Conservation (phyloP, 805 yeast species). For the Candida pseudofarinosa region DNA sequence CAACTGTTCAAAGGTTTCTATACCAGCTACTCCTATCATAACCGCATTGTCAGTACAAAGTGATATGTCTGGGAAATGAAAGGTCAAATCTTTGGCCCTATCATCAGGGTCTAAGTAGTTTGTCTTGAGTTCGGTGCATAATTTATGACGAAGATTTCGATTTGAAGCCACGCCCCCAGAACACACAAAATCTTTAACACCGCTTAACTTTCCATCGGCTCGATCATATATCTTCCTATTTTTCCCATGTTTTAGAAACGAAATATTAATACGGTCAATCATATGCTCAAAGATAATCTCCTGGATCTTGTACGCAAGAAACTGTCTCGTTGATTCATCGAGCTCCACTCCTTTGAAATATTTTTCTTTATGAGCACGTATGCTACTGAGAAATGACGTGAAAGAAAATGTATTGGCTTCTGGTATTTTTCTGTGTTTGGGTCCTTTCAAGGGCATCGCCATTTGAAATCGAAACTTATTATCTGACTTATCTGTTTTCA, state of each 20-base stretch:
- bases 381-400: slow-evolving; percentile 64
- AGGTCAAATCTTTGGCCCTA: slow-evolving; percentile 15
- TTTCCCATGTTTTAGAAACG: slow-evolving; percentile 32
- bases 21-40: slow-evolving; percentile 98
- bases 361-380: slow-evolving; percentile 29
- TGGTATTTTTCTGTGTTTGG: slow-evolving; percentile 26
- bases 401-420: slow-evolving; percentile 55
- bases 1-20: slow-evolving; percentile 68
- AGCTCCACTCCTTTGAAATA: slow-evolving; percentile 8
- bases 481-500: slow-evolving; percentile 17
- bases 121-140: slow-evolving; percentile 35
- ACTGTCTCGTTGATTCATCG: slow-evolving; percentile 33
- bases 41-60: slow-evolving; percentile 93
- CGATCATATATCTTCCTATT: slow-evolving; percentile 7
- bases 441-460: slow-evolving; percentile 28
- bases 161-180: slow-evolving; percentile 97
- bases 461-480: slow-evolving; percentile 24
- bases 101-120: slow-evolving; percentile 3
- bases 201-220: slow-evolving; percentile 38
- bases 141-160: slow-evolving; percentile 44
- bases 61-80: slow-evolving; percentile 63
- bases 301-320: slow-evolving; percentile 59
- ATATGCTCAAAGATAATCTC: slow-evolving; percentile 69
- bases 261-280: slow-evolving; percentile 54
- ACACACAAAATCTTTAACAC: slow-evolving; percentile 58